A percentile compares a stretch with the other conserved stretches of the same genome.
Evolutionary conservation across 2,329 filamentous ascomycete genomes (phyloP).

Genomic region (Cucurbitaria berberidis): DNA sequence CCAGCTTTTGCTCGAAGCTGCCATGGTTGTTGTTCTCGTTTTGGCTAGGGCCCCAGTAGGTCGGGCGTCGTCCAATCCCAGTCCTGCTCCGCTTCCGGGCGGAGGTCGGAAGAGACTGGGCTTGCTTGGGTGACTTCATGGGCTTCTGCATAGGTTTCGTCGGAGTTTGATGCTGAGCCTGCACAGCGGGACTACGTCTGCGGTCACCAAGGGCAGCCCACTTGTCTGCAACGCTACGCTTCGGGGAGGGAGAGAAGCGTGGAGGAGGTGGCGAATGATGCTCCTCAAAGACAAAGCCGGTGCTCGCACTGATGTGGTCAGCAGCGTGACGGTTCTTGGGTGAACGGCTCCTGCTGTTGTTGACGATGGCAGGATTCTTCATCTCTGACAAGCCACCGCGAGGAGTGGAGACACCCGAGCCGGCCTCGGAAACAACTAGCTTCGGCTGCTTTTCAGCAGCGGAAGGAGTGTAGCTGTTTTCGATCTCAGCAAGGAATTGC

Average conservation of each 20-base stretch:
- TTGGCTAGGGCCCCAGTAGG: constrained; percentile 45
- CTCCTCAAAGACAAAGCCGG: constrained; percentile 77
- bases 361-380: constrained; percentile 59
- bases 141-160: constrained; percentile 55
- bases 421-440: constrained; percentile 47
- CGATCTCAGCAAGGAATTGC: constrained; percentile 62
- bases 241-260: constrained; percentile 70
- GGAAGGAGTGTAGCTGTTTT: constrained; percentile 61
- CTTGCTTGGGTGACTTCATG: constrained; percentile 44
- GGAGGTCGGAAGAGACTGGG: constrained; percentile 41
- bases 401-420: constrained; percentile 56
- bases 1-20: constrained; percentile 42
- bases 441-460: constrained; percentile 42
- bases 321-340: constrained; percentile 53
- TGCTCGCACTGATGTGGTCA: constrained; percentile 69
- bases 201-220: constrained; percentile 89
- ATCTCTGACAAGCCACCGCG: constrained; percentile 61
- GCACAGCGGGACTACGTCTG: constrained; percentile 67
- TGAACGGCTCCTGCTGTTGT: constrained; percentile 54
- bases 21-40: constrained; percentile 37
- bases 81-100: constrained; percentile 50
- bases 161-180: constrained; percentile 53
- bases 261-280: constrained; percentile 48
- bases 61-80: constrained; percentile 46
- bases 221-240: constrained; percentile 74